Evolutionary conservation across 1,284 basidiomycete genomes (phyloP).

Genomic region (Fomitopsis betulina): DNA sequence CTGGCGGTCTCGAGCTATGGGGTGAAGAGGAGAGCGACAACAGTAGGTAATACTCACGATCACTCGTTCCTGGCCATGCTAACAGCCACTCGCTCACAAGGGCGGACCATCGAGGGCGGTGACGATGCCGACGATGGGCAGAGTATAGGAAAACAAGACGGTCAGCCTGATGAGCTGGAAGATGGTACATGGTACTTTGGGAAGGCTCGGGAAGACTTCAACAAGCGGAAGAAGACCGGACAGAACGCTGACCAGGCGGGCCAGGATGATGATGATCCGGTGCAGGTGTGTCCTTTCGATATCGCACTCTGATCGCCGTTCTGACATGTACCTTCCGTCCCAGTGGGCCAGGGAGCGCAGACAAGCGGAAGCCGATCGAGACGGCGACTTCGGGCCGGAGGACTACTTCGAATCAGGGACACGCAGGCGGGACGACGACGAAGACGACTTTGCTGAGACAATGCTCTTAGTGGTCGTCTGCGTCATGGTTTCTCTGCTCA

Average conservation of each 20-base stretch:
- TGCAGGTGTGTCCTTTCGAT: constrained; percentile 43
- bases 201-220: constrained; percentile 72
- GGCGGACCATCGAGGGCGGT: constrained; percentile 21
- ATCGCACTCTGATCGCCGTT: neutral
- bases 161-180: constrained; percentile 23
- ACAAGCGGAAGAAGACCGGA: constrained; percentile 40
- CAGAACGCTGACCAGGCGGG: constrained; percentile 30
- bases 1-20: constrained; percentile 66
- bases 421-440: constrained; percentile 53
- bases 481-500: constrained; percentile 57
- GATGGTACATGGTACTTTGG: constrained; percentile 69
- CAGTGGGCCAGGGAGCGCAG: constrained; percentile 76
- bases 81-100: constrained; percentile 5
- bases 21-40: constrained; percentile 38
- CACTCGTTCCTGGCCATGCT: neutral
- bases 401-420: constrained; percentile 73
- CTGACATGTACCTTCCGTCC: neutral
- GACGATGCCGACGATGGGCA: constrained; percentile 9
- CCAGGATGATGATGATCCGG: constrained; percentile 62
- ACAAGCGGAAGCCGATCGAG: constrained; percentile 65
- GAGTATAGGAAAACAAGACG: constrained; percentile 10
- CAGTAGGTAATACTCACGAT: constrained; percentile 25
- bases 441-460: constrained; percentile 69
- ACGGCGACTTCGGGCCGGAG: constrained; percentile 71
- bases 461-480: constrained; percentile 65